Percentiles rank a stretch among this genome's conserved stretches.
Conservation (phyloP, 208 protist genomes). For the Leishmania arabica region DNA sequence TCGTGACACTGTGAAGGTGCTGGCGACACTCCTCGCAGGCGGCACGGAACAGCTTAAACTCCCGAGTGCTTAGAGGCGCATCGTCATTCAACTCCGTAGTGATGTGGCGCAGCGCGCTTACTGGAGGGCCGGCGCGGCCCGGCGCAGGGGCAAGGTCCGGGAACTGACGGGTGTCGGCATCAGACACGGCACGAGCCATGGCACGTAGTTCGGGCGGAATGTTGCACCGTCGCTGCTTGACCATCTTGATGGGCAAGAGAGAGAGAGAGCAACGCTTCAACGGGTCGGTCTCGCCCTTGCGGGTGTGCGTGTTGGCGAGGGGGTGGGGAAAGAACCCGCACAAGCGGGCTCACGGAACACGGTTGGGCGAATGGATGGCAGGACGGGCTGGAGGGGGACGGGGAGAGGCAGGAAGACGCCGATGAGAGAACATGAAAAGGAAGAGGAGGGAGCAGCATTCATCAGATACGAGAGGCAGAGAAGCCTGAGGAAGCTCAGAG, state of each 20-base stretch:
- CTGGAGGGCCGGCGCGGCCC: slow-evolving; percentile 30
- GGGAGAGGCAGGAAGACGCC: neutral
- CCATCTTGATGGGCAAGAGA: slow-evolving; percentile 7
- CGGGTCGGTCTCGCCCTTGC: neutral
- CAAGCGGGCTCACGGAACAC: neutral
- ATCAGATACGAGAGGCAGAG: neutral
- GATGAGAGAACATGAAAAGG: neutral
- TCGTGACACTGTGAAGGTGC: slow-evolving; percentile 65
- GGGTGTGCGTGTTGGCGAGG: neutral
- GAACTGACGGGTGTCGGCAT: slow-evolving; percentile 61
- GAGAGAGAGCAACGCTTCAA: neutral
- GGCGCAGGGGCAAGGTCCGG: slow-evolving; percentile 48
- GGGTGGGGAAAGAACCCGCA: neutral
- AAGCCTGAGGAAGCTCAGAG: neutral
- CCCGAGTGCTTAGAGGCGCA: slow-evolving; percentile 41
- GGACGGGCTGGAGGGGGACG: neutral
- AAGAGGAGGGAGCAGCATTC: neutral
- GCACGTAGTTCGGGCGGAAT: slow-evolving; percentile 76
- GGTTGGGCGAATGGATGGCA: neutral
- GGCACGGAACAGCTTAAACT: slow-evolving; percentile 66
- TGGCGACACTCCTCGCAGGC: slow-evolving; percentile 66
- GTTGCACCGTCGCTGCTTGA: slow-evolving; percentile 22
- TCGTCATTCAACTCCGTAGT: slow-evolving; percentile 65
- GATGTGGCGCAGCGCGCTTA: slow-evolving; percentile 45
- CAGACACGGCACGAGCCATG: slow-evolving; percentile 58